A percentile compares a stretch with the other conserved stretches of the same genome.
Conservation (phyloP, 805 yeast genomes). For the Candida silvicultrix region DNA sequence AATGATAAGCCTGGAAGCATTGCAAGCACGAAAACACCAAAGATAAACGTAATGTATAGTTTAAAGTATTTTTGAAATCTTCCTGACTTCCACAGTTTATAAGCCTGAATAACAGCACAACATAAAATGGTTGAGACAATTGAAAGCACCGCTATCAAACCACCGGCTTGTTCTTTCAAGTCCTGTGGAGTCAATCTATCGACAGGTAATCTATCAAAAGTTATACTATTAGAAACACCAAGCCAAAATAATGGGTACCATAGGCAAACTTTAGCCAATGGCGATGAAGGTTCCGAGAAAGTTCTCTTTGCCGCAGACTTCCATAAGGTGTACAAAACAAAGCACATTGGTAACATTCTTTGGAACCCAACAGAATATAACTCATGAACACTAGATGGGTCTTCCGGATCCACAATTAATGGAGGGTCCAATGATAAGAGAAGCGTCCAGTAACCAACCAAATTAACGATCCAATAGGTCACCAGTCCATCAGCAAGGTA, state of each 20-base stretch:
- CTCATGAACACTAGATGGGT: constrained; percentile 47
- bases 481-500: constrained; percentile 38
- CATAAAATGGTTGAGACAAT: constrained; percentile 40
- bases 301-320: constrained; percentile 45
- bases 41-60: constrained; percentile 42
- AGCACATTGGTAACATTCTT: constrained; percentile 68
- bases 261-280: constrained; percentile 27
- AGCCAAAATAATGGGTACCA: constrained; percentile 86
- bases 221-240: constrained; percentile 78
- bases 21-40: constrained; percentile 38
- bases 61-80: constrained; percentile 51
- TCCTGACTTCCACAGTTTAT: constrained; percentile 74
- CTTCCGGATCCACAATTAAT: constrained; percentile 42
- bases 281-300: constrained; percentile 32
- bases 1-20: constrained; percentile 61
- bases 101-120: constrained; percentile 69
- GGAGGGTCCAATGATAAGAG: constrained; percentile 79
- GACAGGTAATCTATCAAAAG: constrained; percentile 83
- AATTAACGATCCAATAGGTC: constrained; percentile 55
- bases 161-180: constrained; percentile 70
- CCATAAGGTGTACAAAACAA: constrained; percentile 71
- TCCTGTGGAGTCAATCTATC: constrained; percentile 76
- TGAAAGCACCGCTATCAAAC: constrained; percentile 52
- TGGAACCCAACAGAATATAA: constrained; percentile 67
- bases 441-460: constrained; percentile 82